Evolutionary conservation across 805 yeast genomes (phyloP).

Genomic region (Yueomyces sinensis): DNA sequence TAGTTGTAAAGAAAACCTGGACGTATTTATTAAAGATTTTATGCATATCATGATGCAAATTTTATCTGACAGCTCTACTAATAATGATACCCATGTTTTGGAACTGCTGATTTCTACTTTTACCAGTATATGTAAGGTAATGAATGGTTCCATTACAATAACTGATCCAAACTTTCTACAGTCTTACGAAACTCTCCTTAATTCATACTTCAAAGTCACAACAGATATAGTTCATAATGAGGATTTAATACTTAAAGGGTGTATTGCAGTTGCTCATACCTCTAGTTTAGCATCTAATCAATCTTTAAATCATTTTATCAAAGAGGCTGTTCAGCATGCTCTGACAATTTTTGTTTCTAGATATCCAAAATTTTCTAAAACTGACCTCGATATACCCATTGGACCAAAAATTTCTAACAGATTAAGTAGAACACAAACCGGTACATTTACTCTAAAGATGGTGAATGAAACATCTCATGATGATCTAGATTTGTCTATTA

Average conservation of each 20-base stretch:
- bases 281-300: slow-evolving; percentile 18
- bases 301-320: slow-evolving; percentile 15
- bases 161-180: slow-evolving; percentile 19
- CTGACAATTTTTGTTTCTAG: slow-evolving; percentile 17
- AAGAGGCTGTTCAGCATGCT: slow-evolving; percentile 13
- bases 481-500: slow-evolving; percentile 22
- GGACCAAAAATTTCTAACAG: slow-evolving; percentile 8
- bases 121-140: slow-evolving; percentile 39
- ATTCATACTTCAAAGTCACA: slow-evolving; percentile 11
- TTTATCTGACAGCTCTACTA: slow-evolving; percentile 24
- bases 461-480: slow-evolving; percentile 4
- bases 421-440: slow-evolving; percentile 21
- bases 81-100: slow-evolving; percentile 49
- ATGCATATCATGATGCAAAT: slow-evolving; percentile 44
- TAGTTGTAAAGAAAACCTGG: slow-evolving; percentile 71
- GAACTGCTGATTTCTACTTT: slow-evolving; percentile 39
- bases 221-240: slow-evolving; percentile 18
- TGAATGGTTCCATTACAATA: slow-evolving; percentile 51
- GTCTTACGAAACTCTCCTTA: background rate
- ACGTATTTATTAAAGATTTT: slow-evolving; percentile 63
- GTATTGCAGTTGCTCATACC: slow-evolving; percentile 20
- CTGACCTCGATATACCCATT: slow-evolving; percentile 7
- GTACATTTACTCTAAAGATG: slow-evolving; percentile 15
- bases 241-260: slow-evolving; percentile 19
- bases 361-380: slow-evolving; percentile 11